Percentiles rank a stretch among this genome's conserved stretches.
phyloP scores from a whole-genome alignment of 2,329 filamentous ascomycete species.

The Phoma sp. region DNA sequence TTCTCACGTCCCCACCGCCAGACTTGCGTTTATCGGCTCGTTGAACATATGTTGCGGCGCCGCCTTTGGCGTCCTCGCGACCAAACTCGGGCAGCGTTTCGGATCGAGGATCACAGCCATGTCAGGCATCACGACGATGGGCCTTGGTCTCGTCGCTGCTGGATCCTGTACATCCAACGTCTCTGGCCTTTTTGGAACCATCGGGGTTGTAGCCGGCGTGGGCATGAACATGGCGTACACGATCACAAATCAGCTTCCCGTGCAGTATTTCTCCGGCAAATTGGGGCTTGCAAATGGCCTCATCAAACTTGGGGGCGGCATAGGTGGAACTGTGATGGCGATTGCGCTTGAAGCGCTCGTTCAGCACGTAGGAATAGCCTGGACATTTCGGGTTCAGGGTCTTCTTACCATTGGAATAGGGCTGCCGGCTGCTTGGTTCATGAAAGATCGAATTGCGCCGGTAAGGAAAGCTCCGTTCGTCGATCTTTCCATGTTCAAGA shows the following conservation, averaged over 20 bases:
- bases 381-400: conserved; percentile 36
- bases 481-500: conserved; percentile 34
- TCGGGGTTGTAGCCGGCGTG: conserved; percentile 54
- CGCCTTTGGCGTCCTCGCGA: conserved; percentile 60
- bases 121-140: conserved; percentile 59
- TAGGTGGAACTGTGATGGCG: conserved; percentile 34
- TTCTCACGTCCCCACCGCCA: conserved; percentile 52
- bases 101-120: conserved; percentile 58
- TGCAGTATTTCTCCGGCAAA: conserved; percentile 38
- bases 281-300: conserved; percentile 38
- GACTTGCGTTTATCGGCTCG: conserved; percentile 65
- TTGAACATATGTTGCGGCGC: conserved; percentile 59
- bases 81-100: conserved; percentile 57
- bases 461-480: conserved; percentile 28
- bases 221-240: conserved; percentile 43
- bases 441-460: conserved; percentile 29
- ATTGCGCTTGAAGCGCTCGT: conserved; percentile 34
- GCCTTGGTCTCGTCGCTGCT: conserved; percentile 56
- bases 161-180: conserved; percentile 50
- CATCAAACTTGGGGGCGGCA: conserved; percentile 38
- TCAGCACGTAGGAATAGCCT: conserved; percentile 33
- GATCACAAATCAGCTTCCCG: conserved; percentile 27
- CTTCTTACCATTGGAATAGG: conserved; percentile 33
- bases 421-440: conserved; percentile 31
- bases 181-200: conserved; percentile 53